These are phyloP conservation scores for Teratosphaeria gauchensis DNA, from an alignment of 2,329 filamentous ascomycete genomes.

Conservation along the genomic window DNA sequence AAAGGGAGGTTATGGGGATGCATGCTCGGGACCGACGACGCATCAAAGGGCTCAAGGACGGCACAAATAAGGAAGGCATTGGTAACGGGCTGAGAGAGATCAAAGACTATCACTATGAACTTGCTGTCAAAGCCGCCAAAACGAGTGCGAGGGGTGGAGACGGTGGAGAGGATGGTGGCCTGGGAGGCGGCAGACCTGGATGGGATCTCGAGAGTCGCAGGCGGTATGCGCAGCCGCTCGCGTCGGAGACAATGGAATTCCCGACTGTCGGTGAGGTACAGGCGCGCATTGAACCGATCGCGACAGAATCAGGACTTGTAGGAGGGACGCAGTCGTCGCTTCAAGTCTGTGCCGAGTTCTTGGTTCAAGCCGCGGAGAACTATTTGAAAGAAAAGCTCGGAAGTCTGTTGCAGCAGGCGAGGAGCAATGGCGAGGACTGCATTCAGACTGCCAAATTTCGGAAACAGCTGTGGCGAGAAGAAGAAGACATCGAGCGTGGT, in stretches of 20 bases:
- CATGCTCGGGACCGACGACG: conserved; percentile 50
- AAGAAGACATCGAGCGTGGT: conserved; percentile 61
- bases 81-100: conserved; percentile 17
- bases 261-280: conserved; percentile 49
- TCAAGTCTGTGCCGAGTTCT: conserved; percentile 47
- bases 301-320: conserved; percentile 53
- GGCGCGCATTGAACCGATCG: conserved; percentile 53
- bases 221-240: conserved; percentile 53
- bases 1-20: conserved; percentile 55
- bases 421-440: conserved; percentile 42
- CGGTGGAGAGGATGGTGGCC: conserved; percentile 8
- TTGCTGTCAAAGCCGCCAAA: conserved; percentile 16
- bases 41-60: conserved; percentile 25
- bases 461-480: conserved; percentile 64
- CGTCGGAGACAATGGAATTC: conserved; percentile 53
- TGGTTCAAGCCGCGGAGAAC: conserved; percentile 52
- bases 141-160: background rate
- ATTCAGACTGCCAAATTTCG: conserved; percentile 74
- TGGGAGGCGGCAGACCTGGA: conserved; percentile 30
- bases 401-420: conserved; percentile 44
- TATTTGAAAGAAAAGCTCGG: conserved; percentile 53
- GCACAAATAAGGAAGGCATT: conserved; percentile 1
- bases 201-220: conserved; percentile 58
- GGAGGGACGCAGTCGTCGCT: conserved; percentile 27
- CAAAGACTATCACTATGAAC: conserved; percentile 18